Evolutionary conservation across 139 green algal genomes (phyloP).

Genomic region (Chlorella sp.): DNA sequence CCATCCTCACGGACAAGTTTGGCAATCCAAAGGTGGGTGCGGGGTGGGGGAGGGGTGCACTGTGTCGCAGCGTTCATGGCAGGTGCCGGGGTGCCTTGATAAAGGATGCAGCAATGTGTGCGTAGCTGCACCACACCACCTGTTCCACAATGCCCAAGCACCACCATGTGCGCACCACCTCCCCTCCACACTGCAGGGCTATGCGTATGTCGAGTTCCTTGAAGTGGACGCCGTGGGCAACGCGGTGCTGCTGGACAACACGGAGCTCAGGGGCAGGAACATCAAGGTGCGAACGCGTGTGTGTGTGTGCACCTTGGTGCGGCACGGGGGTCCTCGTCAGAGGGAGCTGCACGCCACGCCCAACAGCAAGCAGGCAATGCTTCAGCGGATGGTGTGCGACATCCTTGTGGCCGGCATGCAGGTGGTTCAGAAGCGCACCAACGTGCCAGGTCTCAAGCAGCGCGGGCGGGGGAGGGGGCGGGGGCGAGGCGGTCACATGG

Average conservation of each 20-base stretch:
- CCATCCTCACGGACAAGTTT: conserved; percentile 93
- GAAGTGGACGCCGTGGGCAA: conserved; percentile 89
- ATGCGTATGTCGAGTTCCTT: conserved; percentile 97
- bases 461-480: neutral
- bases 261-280: conserved; percentile 63
- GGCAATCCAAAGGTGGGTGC: conserved; percentile 83
- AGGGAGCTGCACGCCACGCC: neutral
- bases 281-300: conserved; percentile 63
- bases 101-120: neutral
- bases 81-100: too few species aligned
- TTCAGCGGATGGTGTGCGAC: neutral
- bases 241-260: conserved; percentile 77
- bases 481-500: neutral
- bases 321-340: neutral
- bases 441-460: conserved; percentile 11
- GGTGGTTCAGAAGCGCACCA: conserved; percentile 13
- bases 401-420: neutral
- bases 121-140: too few species aligned
- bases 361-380: neutral
- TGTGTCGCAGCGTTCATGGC: neutral
- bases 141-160: neutral
- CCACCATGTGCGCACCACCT: neutral
- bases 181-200: conserved; percentile 56
- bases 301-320: neutral
- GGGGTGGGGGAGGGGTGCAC: neutral